Base-by-base conservation (phyloP, 139 green algal genomes). In the Asterochloris sp. region DNA sequence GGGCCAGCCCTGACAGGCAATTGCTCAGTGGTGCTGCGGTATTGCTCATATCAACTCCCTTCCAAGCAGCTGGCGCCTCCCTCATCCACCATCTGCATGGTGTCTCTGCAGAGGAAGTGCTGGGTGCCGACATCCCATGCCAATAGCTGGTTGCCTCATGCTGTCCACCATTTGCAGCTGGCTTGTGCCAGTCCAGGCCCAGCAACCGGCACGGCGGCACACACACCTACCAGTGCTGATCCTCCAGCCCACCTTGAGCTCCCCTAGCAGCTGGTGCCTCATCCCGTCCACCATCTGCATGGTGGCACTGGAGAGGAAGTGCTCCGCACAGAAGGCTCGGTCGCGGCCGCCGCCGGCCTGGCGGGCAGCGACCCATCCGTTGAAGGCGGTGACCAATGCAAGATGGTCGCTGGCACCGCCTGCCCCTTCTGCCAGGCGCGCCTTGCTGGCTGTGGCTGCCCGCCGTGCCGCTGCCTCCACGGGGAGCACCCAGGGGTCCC, bases 241-340 rank as follows among this genome's bases (percentile, higher is more conserved):
- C n/a, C 24, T 60, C 17, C n/a, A 16, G 24, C 71, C n/a, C 71
- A 82, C 83, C 74, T 79, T 67, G 26, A 96, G 87, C 87, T 95
- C 92, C 16, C 81, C 82, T 60, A 93, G 68, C 75, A 95, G 87
- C 85, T 96, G 92, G 23, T 23, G 16, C 15, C 91, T 79, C 91
- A 96, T 95, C 74, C 92, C 91, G 73, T 91, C 78, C 11, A 96
- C 74, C 91, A 94, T 95, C 64, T 74, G 82, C 88, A 96, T 87
- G 62, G 90, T 94, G 54, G 83, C 89, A n/a, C 81, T 81, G 73
- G 77, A 90, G 28, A 96, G 38, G 82, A 88, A 94, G 83, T 91
- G 88, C 54, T n/a, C 24, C 19, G 76, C 47, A 73, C 83, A 85
- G 80, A 87, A 95, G 15, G 24, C n/a, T 4, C 80, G 78, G 38